Percentiles rank a stretch among this genome's conserved stretches.
These are phyloP conservation scores for Trichoderma erinaceum DNA, from an alignment of 495 filamentous ascomycete species.

Conservation along the genomic window DNA sequence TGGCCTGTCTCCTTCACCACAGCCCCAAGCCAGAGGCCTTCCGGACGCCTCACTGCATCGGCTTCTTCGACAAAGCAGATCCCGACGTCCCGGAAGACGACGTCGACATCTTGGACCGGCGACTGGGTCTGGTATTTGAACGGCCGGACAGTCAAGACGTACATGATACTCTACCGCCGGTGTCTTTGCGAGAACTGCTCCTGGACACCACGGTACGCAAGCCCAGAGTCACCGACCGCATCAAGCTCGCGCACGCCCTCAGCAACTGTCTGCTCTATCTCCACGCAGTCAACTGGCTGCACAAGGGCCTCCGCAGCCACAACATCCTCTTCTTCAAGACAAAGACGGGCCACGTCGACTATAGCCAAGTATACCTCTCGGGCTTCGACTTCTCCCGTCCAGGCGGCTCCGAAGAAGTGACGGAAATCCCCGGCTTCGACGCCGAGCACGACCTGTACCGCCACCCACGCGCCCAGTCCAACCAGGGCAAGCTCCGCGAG, in stretches of 20 bases:
- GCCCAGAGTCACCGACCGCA: conserved; percentile 30
- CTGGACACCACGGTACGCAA: conserved; percentile 19
- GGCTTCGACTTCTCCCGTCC: conserved; percentile 54
- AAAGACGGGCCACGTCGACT: conserved; percentile 25
- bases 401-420: conserved; percentile 43
- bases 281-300: conserved; percentile 55
- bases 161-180: conserved; percentile 27
- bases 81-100: conserved; percentile 21
- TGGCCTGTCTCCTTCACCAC: conserved; percentile 37
- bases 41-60: conserved; percentile 38
- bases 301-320: conserved; percentile 52
- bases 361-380: conserved; percentile 38
- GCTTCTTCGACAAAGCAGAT: conserved; percentile 37
- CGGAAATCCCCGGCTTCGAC: conserved; percentile 41
- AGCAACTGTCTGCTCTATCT: conserved; percentile 39
- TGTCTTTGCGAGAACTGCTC: conserved; percentile 32
- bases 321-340: conserved; percentile 50
- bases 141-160: conserved; percentile 27
- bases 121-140: conserved; percentile 35
- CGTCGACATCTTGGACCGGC: conserved; percentile 30
- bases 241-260: conserved; percentile 35
- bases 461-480: conserved; percentile 40
- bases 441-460: conserved; percentile 43
- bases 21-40: conserved; percentile 38
- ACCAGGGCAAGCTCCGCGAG: conserved; percentile 28